Conservation (phyloP, 78 protist species). For the Protostelium mycophagum region DNA sequence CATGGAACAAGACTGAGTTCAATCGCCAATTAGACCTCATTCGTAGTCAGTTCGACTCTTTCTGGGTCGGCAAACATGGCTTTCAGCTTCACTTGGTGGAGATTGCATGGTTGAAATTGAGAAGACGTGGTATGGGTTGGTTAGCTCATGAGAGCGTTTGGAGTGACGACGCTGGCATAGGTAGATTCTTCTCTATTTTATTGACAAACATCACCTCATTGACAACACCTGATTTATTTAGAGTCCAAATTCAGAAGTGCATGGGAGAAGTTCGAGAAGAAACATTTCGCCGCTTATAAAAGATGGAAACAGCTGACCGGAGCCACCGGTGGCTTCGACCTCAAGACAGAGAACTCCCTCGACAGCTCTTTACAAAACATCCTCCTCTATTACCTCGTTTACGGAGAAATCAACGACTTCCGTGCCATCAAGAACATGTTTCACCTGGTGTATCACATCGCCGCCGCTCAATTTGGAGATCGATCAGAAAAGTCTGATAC, state of each 20-base stretch:
- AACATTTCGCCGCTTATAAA: not conserved
- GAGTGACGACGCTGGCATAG: not conserved
- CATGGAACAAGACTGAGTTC: not conserved
- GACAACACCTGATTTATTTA: not conserved
- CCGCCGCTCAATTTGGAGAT: not conserved
- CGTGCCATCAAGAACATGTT: not conserved
- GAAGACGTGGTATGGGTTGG: not conserved
- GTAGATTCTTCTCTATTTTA: too few relatives aligned
- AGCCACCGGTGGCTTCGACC: not conserved
- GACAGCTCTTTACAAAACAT: not conserved
- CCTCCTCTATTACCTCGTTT: not conserved
- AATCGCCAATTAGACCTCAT: not conserved
- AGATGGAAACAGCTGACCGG: not conserved
- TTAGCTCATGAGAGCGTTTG: not conserved
- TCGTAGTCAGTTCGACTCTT: not conserved
- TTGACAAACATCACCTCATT: not conserved
- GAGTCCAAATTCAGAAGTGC: not conserved
- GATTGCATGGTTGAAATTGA: not conserved
- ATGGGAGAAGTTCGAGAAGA: not conserved
- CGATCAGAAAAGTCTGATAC: not conserved
- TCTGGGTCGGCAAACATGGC: not conserved
- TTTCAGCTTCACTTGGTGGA: not conserved
- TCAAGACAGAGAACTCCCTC: not conserved
- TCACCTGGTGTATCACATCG: not conserved
- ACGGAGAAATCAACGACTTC: not conserved